Conservation (phyloP, 2,329 filamentous ascomycete genomes). For the Penicillium expansum region DNA sequence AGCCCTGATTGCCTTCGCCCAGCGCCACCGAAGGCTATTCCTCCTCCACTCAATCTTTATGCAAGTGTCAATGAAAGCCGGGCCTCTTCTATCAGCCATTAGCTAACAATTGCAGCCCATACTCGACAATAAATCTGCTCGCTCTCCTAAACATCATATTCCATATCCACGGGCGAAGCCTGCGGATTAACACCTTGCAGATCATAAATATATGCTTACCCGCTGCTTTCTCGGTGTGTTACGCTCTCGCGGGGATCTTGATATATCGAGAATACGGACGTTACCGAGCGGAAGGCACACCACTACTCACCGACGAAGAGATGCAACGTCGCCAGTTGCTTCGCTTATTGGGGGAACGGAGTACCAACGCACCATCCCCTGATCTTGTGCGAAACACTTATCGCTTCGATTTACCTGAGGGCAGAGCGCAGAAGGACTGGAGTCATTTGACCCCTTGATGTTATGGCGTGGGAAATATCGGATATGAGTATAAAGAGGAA, state of each 20-base stretch:
- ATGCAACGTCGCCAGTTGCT: constrained; percentile 41
- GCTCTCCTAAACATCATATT: constrained; percentile 36
- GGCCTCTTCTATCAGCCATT: not conserved
- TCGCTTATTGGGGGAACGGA: constrained; percentile 34
- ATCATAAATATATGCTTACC: constrained; percentile 30
- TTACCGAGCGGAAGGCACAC: constrained; percentile 11
- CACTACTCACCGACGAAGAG: constrained; percentile 37
- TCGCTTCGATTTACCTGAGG: constrained; percentile 25
- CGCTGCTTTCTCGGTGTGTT: constrained; percentile 28
- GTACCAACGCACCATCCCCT: constrained; percentile 25
- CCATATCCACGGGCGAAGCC: constrained; percentile 30
- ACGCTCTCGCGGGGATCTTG: constrained; percentile 28
- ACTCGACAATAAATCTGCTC: constrained; percentile 25
- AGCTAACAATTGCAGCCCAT: constrained; percentile 9
- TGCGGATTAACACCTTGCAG: constrained; percentile 29
- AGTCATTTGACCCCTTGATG: not conserved
- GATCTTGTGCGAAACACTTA: constrained; percentile 29
- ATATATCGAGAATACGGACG: constrained; percentile 21
- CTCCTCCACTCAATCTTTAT: not conserved
- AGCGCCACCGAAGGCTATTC: not conserved
- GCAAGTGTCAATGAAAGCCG: not conserved
- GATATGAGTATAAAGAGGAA: not conserved
- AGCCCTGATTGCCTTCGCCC: not conserved
- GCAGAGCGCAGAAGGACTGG: constrained; percentile 6
- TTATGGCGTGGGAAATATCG: not conserved